Evolutionary conservation across 2,329 filamentous ascomycete genomes (phyloP), one percentile per base, ranked within the genome.

Genomic region (Fusarium nurragi): DNA sequence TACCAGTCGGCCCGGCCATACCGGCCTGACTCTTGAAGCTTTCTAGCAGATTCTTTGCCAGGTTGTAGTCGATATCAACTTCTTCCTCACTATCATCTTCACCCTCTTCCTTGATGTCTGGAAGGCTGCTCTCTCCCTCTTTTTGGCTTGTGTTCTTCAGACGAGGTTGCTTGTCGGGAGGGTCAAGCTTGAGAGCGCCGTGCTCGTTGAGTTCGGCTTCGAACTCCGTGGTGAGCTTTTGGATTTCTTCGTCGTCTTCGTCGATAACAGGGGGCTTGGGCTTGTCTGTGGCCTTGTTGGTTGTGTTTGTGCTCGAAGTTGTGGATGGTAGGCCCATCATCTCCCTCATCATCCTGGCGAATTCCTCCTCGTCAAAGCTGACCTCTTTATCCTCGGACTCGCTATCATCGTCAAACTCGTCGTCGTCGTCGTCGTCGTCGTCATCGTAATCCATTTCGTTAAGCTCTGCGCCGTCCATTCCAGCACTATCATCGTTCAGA

Each of bases 1-100:
- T 98, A 1, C 94, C 89, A 3, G 91, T 91, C 1, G 95, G 95
- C 0, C 95, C 95, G 28, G 92, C 84, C 81, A 90, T 86, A 13
- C 95, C 95, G 18, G 83, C 92, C 76, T 98, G 94, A 16, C 91
- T 90, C 74, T 97, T 96, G 78, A 99, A 94, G 70, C 92, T 94
- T 76, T 97, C 93, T 2, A 99, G 81, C 52, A 99, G 81, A 72
- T 98, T 98, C 76, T 91, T 93, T 18, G 92, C 93, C 22, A 99
- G 82, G 62, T 95, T 94, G 68, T 93, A 91, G 74, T 98, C 92
- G 25, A 95, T 87, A 64, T 93, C 84, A 6, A 95, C 85, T 50
- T 90, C 88, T 0, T 86, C 83, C 11, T 86, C 78, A 4, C 77
- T 78, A 11, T 80, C 81, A 10, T 85, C 82, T 4, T 83, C 56